Conservation (phyloP, 805 yeast species). For the Sugiyamaella smithiae region DNA sequence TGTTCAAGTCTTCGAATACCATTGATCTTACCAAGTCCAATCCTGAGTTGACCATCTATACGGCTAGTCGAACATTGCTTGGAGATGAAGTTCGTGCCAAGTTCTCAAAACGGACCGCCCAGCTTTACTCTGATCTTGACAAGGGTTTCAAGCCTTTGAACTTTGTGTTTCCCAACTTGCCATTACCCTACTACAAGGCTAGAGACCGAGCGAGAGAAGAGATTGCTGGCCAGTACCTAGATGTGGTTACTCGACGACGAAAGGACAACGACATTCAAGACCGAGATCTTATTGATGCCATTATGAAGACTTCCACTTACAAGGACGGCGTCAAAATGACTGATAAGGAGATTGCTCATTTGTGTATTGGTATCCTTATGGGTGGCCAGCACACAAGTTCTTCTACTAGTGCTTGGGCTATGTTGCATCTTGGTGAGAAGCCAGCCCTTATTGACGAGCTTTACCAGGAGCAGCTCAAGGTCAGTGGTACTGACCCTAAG, state of each 20-base stretch:
- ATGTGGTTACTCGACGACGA: conserved; percentile 73
- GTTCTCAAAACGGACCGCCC: conserved; percentile 80
- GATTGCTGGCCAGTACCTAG: conserved; percentile 78
- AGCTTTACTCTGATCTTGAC: conserved; percentile 84
- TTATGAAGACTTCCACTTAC: conserved; percentile 78
- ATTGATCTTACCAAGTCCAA: conserved; percentile 69
- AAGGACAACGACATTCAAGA: conserved; percentile 69
- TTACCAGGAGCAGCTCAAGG: conserved; percentile 66
- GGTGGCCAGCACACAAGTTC: conserved; percentile 99
- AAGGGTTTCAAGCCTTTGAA: conserved; percentile 95
- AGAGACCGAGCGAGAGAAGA: conserved; percentile 87
- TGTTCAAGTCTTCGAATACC: conserved; percentile 40
- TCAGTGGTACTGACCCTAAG: conserved; percentile 41
- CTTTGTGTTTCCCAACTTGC: conserved; percentile 92
- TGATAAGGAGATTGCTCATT: conserved; percentile 89
- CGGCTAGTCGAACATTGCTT: conserved; percentile 87
- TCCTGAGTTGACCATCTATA: conserved; percentile 93
- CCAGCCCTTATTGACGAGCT: conserved; percentile 84
- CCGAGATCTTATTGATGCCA: conserved; percentile 85
- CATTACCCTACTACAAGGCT: conserved; percentile 76
- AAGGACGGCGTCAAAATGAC: conserved; percentile 94
- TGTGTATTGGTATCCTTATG: conserved; percentile 93
- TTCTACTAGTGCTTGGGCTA: conserved; percentile 91
- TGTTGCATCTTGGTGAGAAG: conserved; percentile 83
- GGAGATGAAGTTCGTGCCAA: conserved; percentile 89